phyloP scores from a whole-genome alignment of 352 stramenopile species.

The Pythium plurisporium region DNA sequence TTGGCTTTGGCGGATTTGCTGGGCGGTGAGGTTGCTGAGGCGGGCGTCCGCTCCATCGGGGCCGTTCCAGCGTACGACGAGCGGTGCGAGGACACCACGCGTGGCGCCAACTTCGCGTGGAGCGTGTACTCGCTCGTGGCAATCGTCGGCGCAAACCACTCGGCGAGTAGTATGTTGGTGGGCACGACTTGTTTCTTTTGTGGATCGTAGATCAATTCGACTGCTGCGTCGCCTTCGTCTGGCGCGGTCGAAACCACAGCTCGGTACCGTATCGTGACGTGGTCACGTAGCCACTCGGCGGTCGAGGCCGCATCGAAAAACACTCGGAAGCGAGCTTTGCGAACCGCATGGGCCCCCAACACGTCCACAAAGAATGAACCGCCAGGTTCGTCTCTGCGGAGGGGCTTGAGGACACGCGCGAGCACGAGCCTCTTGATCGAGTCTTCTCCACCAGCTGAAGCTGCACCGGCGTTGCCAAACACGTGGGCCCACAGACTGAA shows the following conservation, averaged over 20 bases:
- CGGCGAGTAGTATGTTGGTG: background rate
- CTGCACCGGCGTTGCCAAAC: conserved; percentile 1
- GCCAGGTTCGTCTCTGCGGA: background rate
- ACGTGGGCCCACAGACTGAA: conserved; percentile 19
- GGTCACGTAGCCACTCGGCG: conserved; percentile 32
- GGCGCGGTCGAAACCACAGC: background rate
- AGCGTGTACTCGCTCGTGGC: conserved; percentile 1
- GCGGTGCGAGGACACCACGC: conserved; percentile 14
- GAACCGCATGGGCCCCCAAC: conserved; percentile 5
- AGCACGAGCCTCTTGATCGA: conserved; percentile 10
- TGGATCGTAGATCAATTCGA: conserved; percentile 29
- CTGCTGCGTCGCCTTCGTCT: background rate
- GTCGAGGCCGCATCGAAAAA: conserved; percentile 28
- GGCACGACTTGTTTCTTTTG: conserved; percentile 16
- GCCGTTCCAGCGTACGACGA: background rate
- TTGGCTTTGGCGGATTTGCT: too few species aligned
- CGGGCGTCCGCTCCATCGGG: background rate
- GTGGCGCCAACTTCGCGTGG: conserved; percentile 19
- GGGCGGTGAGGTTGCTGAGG: too few species aligned
- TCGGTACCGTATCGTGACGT: conserved; percentile 11
- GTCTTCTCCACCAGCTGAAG: too few species aligned
- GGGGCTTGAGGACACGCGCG: background rate
- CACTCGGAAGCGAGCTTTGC: conserved; percentile 25
- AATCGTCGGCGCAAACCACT: background rate
- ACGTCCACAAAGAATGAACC: conserved; percentile 21